Evolutionary conservation across 108 stramenopile species (phyloP), one percentile per base, ranked within the genome.

Genomic region (Cyclotella kingstonii): DNA sequence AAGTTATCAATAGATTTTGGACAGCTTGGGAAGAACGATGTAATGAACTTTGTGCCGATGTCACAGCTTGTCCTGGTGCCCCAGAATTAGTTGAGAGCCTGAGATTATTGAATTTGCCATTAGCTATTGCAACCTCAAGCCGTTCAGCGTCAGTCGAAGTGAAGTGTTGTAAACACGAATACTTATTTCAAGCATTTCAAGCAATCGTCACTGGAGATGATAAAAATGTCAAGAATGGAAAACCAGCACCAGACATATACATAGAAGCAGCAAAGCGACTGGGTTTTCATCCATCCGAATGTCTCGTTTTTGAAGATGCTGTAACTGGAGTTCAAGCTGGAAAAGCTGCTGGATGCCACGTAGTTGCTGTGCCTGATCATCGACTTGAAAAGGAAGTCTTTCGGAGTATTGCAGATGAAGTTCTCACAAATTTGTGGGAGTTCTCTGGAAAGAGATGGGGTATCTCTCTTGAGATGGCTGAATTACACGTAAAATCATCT

Each of bases 191-290:
- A 45, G 56, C 71, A 25, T 77, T 92, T 48, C 45, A 64, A 50
- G 51, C 38, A 3, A 84, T 90, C 35, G 83, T 90, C 0, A 66
- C 84, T 5, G 88, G 86, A 0, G 88, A 90, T 63, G 82, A 92
- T 60, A 66, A 72, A 30, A 70, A 69, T 19, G 85, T 93, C 0
- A 60, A 66, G 43, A 77, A 77, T 40, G 86, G 88, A 14, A 93
- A 93, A 63, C 91, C 91, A 25, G 84, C 84, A 41, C 91, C 91
- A n/a, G 91, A 93, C 63, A 85, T 85, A 6, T 93, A 76, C 48
- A 29, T 93, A 25, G 83, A 85, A 46, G 84, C 88, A 8, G 87
- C 88, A 2, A 76, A 68, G 41, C 61, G 74, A 51, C 66, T 89
- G 29, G 62, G 67, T 10, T 52, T 77, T 1, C 71, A 84, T 75